A percentile compares a stretch with the other conserved stretches of the same genome.
These are phyloP conservation scores for Russula sp. DNA, from an alignment of 768 basidiomycete genomes.

Conservation along the genomic window DNA sequence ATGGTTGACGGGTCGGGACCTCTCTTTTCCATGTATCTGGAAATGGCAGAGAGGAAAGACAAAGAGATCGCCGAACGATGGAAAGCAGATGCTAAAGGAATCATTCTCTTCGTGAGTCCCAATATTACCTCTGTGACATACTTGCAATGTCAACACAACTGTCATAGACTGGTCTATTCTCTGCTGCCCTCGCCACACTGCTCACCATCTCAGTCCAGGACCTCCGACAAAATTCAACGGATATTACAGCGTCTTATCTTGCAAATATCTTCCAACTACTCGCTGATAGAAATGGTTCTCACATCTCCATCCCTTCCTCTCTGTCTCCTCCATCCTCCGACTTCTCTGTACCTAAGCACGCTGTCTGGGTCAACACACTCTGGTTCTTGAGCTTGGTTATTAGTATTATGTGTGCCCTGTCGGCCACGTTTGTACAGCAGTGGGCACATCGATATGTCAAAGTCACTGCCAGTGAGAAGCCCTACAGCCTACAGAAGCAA, in stretches of 20 bases:
- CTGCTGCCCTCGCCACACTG: not conserved
- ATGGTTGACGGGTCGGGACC: not conserved
- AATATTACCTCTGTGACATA: not conserved
- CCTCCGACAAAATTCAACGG: too few species aligned
- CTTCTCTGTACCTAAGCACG: not conserved
- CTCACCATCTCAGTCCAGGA: too few species aligned
- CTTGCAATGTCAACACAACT: not conserved
- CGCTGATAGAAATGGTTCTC: too few species aligned
- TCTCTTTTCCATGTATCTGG: not conserved
- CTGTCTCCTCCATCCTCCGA: not conserved
- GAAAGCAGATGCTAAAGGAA: not conserved
- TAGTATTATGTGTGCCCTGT: too few species aligned
- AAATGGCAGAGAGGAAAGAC: not conserved
- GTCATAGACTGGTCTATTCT: not conserved
- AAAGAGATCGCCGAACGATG: not conserved
- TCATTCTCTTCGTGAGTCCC: not conserved
- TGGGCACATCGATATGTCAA: too few species aligned
- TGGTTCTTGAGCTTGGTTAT: too few species aligned
- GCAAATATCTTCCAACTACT: too few species aligned
- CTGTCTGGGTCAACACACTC: not conserved
- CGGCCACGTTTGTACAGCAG: too few species aligned
- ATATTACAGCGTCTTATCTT: too few species aligned
- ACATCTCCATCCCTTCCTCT: too few species aligned
- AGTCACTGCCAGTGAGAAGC: not conserved
- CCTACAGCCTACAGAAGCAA: not conserved